Conservation (phyloP, 345 rosid genomes). For the Carallia brachiata region DNA sequence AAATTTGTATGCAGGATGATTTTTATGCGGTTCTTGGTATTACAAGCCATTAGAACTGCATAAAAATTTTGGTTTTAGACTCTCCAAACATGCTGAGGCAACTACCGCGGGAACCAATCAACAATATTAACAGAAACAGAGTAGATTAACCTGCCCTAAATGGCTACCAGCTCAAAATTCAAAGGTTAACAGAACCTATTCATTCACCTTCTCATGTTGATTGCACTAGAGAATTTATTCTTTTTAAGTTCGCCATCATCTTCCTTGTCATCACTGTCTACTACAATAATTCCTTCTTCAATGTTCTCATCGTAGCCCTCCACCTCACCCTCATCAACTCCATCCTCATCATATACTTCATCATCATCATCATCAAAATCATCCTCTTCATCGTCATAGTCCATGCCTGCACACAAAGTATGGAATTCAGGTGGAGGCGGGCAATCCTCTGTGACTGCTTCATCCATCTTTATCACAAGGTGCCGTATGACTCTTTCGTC, state of each 20-base stretch:
- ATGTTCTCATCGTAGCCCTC: constrained; percentile 27
- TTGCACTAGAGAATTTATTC: constrained; percentile 5
- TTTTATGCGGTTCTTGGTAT: no score
- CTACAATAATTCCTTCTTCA: constrained; percentile 16
- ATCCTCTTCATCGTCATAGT: constrained; percentile 51
- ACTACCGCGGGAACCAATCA: no score
- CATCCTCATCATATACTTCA: constrained; percentile 31
- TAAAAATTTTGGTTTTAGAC: no score
- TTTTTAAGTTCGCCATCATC: constrained; percentile 23
- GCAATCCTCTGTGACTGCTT: constrained; percentile 69
- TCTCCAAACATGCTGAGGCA: no score
- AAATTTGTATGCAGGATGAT: no score
- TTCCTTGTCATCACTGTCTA: constrained; percentile 3
- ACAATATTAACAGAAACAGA: background rate
- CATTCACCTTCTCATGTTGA: background rate
- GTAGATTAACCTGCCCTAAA: background rate
- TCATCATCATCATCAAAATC: constrained; percentile 30
- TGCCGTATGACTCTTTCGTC: constrained; percentile 89
- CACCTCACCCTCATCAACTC: constrained; percentile 7
- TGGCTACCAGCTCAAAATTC: background rate
- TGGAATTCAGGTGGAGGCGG: constrained; percentile 90
- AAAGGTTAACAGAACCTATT: background rate
- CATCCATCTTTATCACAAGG: constrained; percentile 78
- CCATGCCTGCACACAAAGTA: constrained; percentile 44
- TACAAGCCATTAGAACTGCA: no score